These are phyloP conservation scores for Jimgerdemannia flammicorona DNA, from an alignment of 192 early-diverging fungal genomes.

Conservation along the genomic window DNA sequence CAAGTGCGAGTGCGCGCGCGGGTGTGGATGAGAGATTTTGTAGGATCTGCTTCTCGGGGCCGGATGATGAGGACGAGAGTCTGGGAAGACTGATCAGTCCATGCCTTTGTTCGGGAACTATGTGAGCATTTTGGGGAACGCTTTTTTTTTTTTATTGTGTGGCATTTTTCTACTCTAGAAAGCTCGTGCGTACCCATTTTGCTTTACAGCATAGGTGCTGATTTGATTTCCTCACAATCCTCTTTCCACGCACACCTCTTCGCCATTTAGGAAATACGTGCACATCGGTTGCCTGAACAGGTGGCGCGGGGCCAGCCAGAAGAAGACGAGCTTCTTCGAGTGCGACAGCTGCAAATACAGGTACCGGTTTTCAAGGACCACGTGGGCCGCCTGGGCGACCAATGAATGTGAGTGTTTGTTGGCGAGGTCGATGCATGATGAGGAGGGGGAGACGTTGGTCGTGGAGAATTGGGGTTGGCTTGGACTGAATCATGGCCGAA, in stretches of 20 bases:
- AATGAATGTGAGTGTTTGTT: conserved; percentile 39
- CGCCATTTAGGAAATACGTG: conserved; percentile 24
- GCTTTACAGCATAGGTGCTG: too few species aligned
- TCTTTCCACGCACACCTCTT: neutral
- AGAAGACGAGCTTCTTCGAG: conserved; percentile 52
- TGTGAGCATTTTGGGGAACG: conserved; percentile 35
- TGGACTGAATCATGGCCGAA: neutral
- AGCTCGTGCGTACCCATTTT: too few species aligned
- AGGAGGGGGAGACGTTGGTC: neutral
- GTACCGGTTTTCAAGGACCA: conserved; percentile 50
- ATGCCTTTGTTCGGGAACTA: conserved; percentile 58
- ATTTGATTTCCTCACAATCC: neutral
- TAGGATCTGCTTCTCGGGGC: conserved; percentile 45
- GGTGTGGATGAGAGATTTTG: conserved; percentile 42
- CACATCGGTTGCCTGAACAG: conserved; percentile 52
- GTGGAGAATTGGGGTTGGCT: neutral
- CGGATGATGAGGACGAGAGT: conserved; percentile 40
- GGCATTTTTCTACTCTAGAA: too few species aligned
- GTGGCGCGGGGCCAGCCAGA: conserved; percentile 45
- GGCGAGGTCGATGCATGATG: neutral
- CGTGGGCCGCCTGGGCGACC: conserved; percentile 39
- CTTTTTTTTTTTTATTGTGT: conserved; percentile 9
- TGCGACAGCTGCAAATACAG: conserved; percentile 58
- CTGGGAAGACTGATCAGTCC: conserved; percentile 50
- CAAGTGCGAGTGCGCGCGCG: too few species aligned